A percentile compares a stretch with the other conserved stretches of the same genome.
Evolutionary conservation across 371 early-diverging fungal species (phyloP).

Genomic region (Phascolomyces articulosus): DNA sequence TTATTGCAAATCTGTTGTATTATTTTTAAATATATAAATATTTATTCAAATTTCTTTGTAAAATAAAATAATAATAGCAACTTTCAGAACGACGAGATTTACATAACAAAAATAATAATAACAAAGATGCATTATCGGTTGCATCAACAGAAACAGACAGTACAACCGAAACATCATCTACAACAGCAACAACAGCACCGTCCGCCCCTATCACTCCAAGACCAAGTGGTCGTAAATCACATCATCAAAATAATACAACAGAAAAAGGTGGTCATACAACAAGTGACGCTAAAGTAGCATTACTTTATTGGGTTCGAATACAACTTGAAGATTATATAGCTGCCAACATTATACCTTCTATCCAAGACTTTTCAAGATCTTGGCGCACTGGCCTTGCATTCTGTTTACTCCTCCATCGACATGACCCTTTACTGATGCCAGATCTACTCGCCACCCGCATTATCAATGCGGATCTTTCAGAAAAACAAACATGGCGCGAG

Average conservation of each 20-base stretch:
- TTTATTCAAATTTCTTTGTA: too few species aligned
- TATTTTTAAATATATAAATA: too few species aligned
- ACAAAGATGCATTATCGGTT: not conserved
- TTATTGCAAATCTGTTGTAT: not conserved
- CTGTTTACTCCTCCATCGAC: constrained; percentile 71
- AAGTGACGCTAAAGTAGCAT: constrained; percentile 57
- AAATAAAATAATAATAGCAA: constrained; percentile 7
- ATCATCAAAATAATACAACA: not conserved
- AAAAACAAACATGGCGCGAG: constrained; percentile 37
- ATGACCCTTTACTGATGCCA: constrained; percentile 66
- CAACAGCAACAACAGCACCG: not conserved
- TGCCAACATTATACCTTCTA: constrained; percentile 58
- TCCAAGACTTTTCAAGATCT: constrained; percentile 69
- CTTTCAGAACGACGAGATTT: constrained; percentile 5
- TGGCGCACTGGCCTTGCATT: constrained; percentile 81
- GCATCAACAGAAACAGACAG: not conserved
- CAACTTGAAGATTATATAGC: constrained; percentile 65
- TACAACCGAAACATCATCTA: not conserved
- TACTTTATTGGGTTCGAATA: constrained; percentile 74
- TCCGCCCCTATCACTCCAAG: not conserved
- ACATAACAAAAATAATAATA: constrained; percentile 1
- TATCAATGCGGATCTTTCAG: constrained; percentile 19
- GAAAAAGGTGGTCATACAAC: not conserved
- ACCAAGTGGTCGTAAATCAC: not conserved
- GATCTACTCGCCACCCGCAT: constrained; percentile 46